Conservation (phyloP, 352 stramenopile genomes). For the Globisporangium iwayamae region DNA sequence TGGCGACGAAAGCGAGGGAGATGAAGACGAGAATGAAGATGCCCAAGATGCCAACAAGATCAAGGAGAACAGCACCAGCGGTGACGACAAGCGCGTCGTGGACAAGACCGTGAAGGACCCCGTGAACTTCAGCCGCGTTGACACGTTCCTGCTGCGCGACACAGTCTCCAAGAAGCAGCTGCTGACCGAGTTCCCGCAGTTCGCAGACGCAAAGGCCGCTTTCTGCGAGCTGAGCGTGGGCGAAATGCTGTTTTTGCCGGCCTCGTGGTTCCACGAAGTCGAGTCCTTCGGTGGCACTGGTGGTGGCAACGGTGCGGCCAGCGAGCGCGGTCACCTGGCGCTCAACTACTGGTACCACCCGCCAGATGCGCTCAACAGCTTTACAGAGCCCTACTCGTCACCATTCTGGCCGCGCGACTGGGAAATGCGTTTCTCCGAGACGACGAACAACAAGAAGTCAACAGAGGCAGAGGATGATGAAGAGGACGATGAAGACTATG, state of each 20-base stretch:
- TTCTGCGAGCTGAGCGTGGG: slow-evolving; percentile 84
- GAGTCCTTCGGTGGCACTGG: slow-evolving; percentile 56
- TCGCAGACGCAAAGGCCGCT: slow-evolving; percentile 47
- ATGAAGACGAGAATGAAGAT: slow-evolving; percentile 52
- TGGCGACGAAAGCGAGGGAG: slow-evolving; percentile 49
- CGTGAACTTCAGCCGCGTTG: slow-evolving; percentile 73
- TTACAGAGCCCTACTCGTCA: slow-evolving; percentile 72
- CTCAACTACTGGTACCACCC: slow-evolving; percentile 91
- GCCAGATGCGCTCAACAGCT: slow-evolving; percentile 58
- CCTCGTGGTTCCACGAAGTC: slow-evolving; percentile 98
- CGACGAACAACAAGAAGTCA: not conserved
- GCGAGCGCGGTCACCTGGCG: slow-evolving; percentile 63
- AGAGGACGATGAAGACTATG: slow-evolving; percentile 7
- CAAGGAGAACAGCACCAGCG: not conserved
- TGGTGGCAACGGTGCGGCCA: not conserved
- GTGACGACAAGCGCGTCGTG: slow-evolving; percentile 19
- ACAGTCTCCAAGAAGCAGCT: slow-evolving; percentile 29
- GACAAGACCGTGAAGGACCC: slow-evolving; percentile 63
- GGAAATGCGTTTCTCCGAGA: slow-evolving; percentile 35
- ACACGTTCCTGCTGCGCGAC: slow-evolving; percentile 44
- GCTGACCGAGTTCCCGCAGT: slow-evolving; percentile 55
- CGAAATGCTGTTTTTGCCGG: slow-evolving; percentile 96
- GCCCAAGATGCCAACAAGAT: slow-evolving; percentile 18
- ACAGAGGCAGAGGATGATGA: not conserved
- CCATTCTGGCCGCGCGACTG: slow-evolving; percentile 71